Conservation (phyloP, 371 early-diverging fungal genomes). For the Mortierella polycephala region DNA sequence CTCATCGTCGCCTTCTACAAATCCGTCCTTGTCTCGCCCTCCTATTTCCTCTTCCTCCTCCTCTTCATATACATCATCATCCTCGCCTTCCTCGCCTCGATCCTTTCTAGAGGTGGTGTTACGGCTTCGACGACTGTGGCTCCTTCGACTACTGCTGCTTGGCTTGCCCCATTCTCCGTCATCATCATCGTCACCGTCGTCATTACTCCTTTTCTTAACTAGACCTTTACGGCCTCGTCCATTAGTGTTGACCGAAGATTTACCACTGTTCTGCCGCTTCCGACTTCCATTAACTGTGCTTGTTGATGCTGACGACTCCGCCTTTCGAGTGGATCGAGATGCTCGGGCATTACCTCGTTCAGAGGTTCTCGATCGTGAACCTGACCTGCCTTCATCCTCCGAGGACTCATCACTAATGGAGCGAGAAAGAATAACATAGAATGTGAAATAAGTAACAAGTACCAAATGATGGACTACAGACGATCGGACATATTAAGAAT, state of each 20-base stretch:
- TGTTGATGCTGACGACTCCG: constrained; percentile 2
- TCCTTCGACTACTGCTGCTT: not conserved
- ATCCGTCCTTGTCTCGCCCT: constrained; percentile 12
- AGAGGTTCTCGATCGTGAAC: constrained; percentile 24
- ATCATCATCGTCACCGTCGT: constrained; percentile 55
- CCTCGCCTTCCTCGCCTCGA: constrained; percentile 34
- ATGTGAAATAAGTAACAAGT: not conserved
- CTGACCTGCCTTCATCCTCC: constrained; percentile 23
- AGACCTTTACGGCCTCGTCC: constrained; percentile 15
- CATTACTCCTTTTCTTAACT: constrained; percentile 16
- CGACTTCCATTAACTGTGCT: constrained; percentile 18
- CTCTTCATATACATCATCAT: constrained; percentile 31
- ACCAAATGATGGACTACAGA: not conserved
- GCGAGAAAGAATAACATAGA: not conserved
- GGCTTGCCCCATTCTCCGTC: constrained; percentile 43
- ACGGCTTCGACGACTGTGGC: constrained; percentile 13
- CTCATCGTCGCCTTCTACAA: constrained; percentile 6
- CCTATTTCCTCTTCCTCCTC: constrained; percentile 6
- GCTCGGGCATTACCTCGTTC: constrained; percentile 17
- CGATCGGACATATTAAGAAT: not conserved
- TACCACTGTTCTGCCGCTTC: constrained; percentile 9
- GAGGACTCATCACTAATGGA: constrained; percentile 23
- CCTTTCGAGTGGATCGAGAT: constrained; percentile 18
- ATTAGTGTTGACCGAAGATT: not conserved
- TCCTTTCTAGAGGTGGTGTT: not conserved